Conservation (phyloP, 176 grass and related monocot genomes). For the Saccharum officinarum region DNA sequence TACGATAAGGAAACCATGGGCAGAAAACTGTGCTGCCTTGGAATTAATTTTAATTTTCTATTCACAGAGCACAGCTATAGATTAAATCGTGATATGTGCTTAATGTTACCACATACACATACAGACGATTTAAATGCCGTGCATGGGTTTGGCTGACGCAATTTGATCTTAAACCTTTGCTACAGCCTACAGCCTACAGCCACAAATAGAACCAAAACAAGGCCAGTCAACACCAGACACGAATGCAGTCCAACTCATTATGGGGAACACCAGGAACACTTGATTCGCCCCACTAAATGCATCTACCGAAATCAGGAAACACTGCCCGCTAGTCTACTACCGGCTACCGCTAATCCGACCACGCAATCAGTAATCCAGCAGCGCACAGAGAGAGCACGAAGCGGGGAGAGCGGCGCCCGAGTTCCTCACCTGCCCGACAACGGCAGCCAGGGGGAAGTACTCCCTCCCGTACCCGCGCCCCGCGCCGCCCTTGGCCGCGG, state of each 20-base stretch:
- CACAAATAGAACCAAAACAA: not conserved
- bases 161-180: not conserved
- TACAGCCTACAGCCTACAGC: not conserved
- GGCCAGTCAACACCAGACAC: not conserved
- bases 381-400: not conserved
- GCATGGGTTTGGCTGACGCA: not conserved
- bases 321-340: not conserved
- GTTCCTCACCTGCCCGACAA: conserved; percentile 76
- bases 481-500: conserved; percentile 6
- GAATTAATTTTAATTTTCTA: not conserved
- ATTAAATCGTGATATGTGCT: not conserved
- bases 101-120: not conserved
- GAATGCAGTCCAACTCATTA: not conserved
- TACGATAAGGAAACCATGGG: not conserved
- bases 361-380: not conserved
- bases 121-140: not conserved
- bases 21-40: not conserved
- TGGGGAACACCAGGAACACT: not conserved
- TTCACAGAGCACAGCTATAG: not conserved
- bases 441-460: conserved; percentile 88
- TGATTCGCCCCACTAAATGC: conserved; percentile 8
- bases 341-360: not conserved
- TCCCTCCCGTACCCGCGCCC: conserved; percentile 63
- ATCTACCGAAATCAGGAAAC: not conserved
- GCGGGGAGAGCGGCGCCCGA: not conserved